Evolutionary conservation across 805 yeast genomes (phyloP).

Genomic region (Candida coquimbonensis): DNA sequence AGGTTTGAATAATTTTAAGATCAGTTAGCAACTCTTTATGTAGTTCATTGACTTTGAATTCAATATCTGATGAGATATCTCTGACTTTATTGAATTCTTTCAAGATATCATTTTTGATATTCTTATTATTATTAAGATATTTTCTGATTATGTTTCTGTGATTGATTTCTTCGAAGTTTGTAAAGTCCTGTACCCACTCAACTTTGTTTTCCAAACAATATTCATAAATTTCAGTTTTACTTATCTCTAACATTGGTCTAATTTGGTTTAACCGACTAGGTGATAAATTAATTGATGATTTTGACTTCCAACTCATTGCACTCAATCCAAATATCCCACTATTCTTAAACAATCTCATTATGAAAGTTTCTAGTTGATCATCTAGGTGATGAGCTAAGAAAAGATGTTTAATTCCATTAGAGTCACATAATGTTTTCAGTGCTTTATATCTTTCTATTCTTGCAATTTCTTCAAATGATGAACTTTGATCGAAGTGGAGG

Average conservation of each 20-base stretch:
- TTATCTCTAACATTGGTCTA: conserved; percentile 47
- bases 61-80: conserved; percentile 15
- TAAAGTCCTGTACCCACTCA: conserved; percentile 64
- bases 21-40: conserved; percentile 1
- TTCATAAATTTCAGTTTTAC: conserved; percentile 38
- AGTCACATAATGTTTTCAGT: conserved; percentile 35
- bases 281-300: conserved; percentile 12
- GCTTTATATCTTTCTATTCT: conserved; percentile 44
- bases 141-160: conserved; percentile 49
- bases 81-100: conserved; percentile 16
- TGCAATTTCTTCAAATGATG: conserved; percentile 54
- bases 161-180: conserved; percentile 49
- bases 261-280: conserved; percentile 22
- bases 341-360: conserved; percentile 42
- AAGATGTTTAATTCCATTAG: conserved; percentile 29
- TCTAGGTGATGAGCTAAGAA: conserved; percentile 62
- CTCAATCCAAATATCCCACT: conserved; percentile 51
- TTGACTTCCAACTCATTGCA: conserved; percentile 36
- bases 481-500: conserved; percentile 10
- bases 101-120: conserved; percentile 9
- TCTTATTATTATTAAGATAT: conserved; percentile 12
- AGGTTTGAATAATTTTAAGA: background rate
- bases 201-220: conserved; percentile 37
- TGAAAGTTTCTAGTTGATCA: conserved; percentile 67
- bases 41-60: conserved; percentile 7